Evolutionary conservation across 352 stramenopile species (phyloP).

Genomic region (Globisporangium orthogonon): DNA sequence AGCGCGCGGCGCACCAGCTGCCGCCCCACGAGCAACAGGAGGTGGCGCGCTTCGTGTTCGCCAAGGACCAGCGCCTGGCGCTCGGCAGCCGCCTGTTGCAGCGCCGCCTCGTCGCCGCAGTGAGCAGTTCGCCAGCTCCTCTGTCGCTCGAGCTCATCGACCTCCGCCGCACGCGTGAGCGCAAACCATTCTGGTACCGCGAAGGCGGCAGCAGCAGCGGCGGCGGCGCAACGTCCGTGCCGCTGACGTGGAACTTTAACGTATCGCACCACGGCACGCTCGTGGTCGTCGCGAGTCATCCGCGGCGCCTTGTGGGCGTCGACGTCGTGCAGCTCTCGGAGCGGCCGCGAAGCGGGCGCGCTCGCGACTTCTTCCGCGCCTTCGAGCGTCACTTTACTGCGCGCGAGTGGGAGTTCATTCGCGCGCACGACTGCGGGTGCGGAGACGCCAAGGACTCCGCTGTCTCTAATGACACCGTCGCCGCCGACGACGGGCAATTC

Average conservation of each 20-base stretch:
- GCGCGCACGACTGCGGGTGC: not conserved
- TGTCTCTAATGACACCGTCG: conserved; percentile 1
- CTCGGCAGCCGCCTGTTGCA: conserved; percentile 63
- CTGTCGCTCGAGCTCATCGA: conserved; percentile 27
- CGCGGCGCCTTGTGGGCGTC: conserved; percentile 43
- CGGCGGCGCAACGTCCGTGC: not conserved
- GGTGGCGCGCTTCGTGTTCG: conserved; percentile 52
- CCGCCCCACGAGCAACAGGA: conserved; percentile 35
- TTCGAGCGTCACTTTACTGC: conserved; percentile 54
- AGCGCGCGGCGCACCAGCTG: conserved; percentile 24
- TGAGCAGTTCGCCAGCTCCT: conserved; percentile 13
- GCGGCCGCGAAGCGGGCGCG: conserved; percentile 20
- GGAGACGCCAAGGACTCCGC: not conserved
- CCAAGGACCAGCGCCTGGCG: conserved; percentile 60
- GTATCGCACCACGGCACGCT: conserved; percentile 70
- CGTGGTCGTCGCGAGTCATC: conserved; percentile 52
- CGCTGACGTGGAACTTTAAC: conserved; percentile 68
- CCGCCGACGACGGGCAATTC: conserved; percentile 17
- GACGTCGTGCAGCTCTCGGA: conserved; percentile 60
- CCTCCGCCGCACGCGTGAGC: conserved; percentile 52
- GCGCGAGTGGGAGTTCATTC: conserved; percentile 57
- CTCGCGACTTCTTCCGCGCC: conserved; percentile 47
- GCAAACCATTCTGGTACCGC: conserved; percentile 58
- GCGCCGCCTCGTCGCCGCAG: conserved; percentile 31
- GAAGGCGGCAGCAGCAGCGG: not conserved